A percentile compares a stretch with the other conserved stretches of the same genome.
phyloP scores from a whole-genome alignment of 2,329 filamentous ascomycete genomes.

The Talaromyces sp. region DNA sequence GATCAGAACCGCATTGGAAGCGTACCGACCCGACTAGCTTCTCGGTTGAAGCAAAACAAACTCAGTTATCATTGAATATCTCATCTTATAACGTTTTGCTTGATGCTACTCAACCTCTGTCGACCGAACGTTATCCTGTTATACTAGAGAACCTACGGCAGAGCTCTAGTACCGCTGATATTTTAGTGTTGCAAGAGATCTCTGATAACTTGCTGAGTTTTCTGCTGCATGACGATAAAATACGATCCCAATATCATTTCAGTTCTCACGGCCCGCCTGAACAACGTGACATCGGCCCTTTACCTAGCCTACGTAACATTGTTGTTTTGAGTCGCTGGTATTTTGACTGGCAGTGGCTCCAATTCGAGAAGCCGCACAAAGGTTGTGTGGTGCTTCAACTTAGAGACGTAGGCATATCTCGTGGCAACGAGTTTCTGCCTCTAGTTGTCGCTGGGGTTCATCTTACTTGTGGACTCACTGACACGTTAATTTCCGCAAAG shows the following conservation, averaged over 20 bases:
- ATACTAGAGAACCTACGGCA: constrained; percentile 30
- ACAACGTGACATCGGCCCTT: constrained; percentile 51
- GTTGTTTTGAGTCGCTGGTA: constrained; percentile 56
- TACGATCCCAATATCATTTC: constrained; percentile 53
- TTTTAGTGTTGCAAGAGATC: constrained; percentile 57
- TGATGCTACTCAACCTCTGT: background rate
- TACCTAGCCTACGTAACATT: constrained; percentile 59
- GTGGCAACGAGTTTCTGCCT: constrained; percentile 32
- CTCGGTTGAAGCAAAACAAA: background rate
- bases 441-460: constrained; percentile 58
- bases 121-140: background rate
- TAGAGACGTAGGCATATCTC: constrained; percentile 32
- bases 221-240: constrained; percentile 47
- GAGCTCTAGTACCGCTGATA: constrained; percentile 32
- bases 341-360: constrained; percentile 56
- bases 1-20: background rate
- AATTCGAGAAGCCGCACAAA: constrained; percentile 56
- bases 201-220: constrained; percentile 60
- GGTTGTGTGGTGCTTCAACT: constrained; percentile 52
- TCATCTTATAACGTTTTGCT: background rate
- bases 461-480: constrained; percentile 58
- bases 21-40: background rate
- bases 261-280: constrained; percentile 56
- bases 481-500: constrained; percentile 56
- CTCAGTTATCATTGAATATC: background rate